Base-by-base conservation (phyloP, 2,329 filamentous ascomycete species). In the Onygenales sp. region DNA sequence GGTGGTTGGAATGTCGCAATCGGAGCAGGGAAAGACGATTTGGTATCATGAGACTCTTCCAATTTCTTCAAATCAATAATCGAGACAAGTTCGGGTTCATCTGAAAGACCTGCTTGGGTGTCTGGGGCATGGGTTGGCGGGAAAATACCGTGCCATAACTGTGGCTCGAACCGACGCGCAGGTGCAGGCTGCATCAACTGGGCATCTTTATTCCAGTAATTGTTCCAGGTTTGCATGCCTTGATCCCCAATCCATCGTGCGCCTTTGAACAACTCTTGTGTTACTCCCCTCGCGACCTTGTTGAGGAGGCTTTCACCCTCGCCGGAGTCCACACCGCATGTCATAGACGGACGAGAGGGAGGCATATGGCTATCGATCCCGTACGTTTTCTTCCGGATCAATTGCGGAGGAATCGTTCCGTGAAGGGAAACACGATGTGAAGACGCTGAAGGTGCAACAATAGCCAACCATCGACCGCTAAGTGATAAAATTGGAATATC, bases 181-280 rank as follows among this genome's bases (percentile, higher is more conserved):
- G 17, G 61, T 52, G 41, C 57, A 35, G 59, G 63, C 42, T 63
- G 61, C 11, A 59, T 49, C 33, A 46, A 50, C 46, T 63, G 56
- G 55, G 71, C 64, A 44, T 75, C 71, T 48, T 71, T 73, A 50
- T 73, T 74, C 73, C 74, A 77, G 59, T 77, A 77, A 54, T 64
- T 75, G 54, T 75, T 74, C 75, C 75, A 77, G 5, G 71, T 73
- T 55, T 76, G 73, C 48, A 75, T 59, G 14, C 74, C 73, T 59
- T 76, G 74, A 51, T 75, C 73, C 44, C 73, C 73, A 62, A 76
- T 71, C 73, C 73, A 77, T 57, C 71, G 70, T 38, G 74, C 75
- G 31, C 74, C 72, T 59, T 69, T 71, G 35, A 76, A 68, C 31
- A 76, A 62, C 59, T 76, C 75, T 58, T 77, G 75, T 5, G 75